A percentile compares a stretch with the other conserved stretches of the same genome.
These are phyloP conservation scores for Naganishia liquefaciens DNA, from an alignment of 1,284 basidiomycete species.

Conservation along the genomic window DNA sequence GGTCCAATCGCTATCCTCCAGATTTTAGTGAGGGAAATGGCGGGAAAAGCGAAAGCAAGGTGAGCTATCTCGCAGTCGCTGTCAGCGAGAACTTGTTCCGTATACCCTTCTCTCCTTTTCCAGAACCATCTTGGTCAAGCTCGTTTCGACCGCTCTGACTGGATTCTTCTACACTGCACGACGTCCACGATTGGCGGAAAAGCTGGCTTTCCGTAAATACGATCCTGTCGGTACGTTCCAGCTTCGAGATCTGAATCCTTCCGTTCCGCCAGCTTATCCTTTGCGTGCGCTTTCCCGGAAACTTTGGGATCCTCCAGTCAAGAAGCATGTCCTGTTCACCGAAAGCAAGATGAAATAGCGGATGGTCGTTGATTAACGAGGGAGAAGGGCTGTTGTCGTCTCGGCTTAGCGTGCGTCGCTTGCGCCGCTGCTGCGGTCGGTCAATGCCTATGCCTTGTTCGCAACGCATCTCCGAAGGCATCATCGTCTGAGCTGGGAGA, in stretches of 20 bases:
- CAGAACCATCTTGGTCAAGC: conserved; percentile 78
- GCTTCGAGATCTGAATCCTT: background rate
- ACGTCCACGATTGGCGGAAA: conserved; percentile 68
- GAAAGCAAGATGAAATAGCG: conserved; percentile 63
- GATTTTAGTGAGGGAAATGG: conserved; percentile 42
- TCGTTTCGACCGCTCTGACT: conserved; percentile 85
- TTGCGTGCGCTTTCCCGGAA: too few relatives aligned
- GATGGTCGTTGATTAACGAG: background rate
- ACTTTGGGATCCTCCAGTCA: conserved; percentile 58
- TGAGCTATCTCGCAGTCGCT: conserved; percentile 40
- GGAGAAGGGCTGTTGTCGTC: background rate
- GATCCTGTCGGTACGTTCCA: conserved; percentile 70
- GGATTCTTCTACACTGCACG: conserved; percentile 85
- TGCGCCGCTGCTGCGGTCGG: too few relatives aligned
- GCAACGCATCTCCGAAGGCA: too few relatives aligned
- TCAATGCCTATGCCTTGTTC: too few relatives aligned
- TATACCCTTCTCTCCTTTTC: background rate
- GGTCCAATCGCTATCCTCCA: too few relatives aligned
- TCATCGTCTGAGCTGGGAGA: background rate
- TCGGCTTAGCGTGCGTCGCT: background rate
- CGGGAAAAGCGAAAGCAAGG: conserved; percentile 63
- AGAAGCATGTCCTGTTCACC: conserved; percentile 70
- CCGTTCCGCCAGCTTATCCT: background rate
- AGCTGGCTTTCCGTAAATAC: conserved; percentile 81
- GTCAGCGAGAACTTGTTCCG: conserved; percentile 1